A percentile compares a stretch with the other conserved stretches of the same genome.
These are phyloP conservation scores for Pinus taeda DNA, from an alignment of 75 land plant species.

Conservation along the genomic window DNA sequence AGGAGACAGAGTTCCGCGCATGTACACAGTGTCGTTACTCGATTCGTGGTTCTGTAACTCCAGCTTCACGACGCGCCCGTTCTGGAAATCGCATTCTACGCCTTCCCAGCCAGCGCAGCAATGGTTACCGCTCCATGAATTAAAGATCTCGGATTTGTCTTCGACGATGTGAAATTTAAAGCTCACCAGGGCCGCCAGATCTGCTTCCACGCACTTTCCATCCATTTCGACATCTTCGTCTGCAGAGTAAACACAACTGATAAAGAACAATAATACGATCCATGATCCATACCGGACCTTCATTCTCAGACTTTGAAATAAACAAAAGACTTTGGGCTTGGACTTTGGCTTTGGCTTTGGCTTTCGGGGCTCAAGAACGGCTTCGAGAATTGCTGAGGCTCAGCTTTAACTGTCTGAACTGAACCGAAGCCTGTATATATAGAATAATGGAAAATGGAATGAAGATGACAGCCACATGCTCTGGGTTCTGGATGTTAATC, in stretches of 20 bases:
- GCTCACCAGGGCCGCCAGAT: conserved; percentile 39
- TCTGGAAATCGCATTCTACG: conserved; percentile 37
- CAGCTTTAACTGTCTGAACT: not conserved
- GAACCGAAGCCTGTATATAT: not conserved
- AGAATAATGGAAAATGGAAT: not conserved
- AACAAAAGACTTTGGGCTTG: not conserved
- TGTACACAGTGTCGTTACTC: conserved; percentile 16
- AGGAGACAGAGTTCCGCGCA: conserved; percentile 59
- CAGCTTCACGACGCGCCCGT: conserved; percentile 44
- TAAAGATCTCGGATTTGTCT: conserved; percentile 49
- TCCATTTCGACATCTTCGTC: conserved; percentile 9
- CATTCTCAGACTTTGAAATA: not conserved
- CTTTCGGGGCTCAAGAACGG: too few species aligned
- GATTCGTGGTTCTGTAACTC: conserved; percentile 28
- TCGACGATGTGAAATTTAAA: conserved; percentile 47
- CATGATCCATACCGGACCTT: not conserved
- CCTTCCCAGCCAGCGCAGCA: conserved; percentile 77
- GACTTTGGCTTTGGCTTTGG: not conserved
- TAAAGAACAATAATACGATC: not conserved
- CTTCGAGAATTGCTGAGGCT: not conserved
- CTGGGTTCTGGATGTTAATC: not conserved
- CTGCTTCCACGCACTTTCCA: conserved; percentile 29
- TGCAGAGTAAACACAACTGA: too few species aligned
- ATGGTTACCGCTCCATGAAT: conserved; percentile 47
- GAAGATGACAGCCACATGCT: not conserved